Base-by-base conservation (phyloP, 2,329 filamentous ascomycete species). In the Sporothrix brasiliensis region DNA sequence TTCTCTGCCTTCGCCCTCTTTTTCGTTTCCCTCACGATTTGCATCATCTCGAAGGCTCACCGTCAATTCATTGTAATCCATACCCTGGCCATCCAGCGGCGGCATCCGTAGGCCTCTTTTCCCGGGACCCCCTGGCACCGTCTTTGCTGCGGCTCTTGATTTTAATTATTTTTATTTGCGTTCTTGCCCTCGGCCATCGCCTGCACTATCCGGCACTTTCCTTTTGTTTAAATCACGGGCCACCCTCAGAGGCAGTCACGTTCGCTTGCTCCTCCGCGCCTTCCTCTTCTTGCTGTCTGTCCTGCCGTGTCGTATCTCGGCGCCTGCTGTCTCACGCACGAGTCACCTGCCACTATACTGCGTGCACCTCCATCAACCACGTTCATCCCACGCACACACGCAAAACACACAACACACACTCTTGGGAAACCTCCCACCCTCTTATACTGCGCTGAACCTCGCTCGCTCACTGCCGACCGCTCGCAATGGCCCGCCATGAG, bases 401-500 rank as follows among this genome's bases (percentile, higher is more conserved):
- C 34, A 41, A 13, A 19, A 56, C 41, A n/a, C 47, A 49, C 47
- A 49, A 21, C 58, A 63, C 34, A 11, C 21, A 21, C 24, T 6
- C 3, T 19, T 21, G 10, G 10, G n/a, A 61, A 39, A 21, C 63
- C 19, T 34, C 63, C 27, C 27, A 34, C 30, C 19, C 27, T 52
- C 27, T 39, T 66, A 52, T 66, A 66, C 63, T 4, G 27, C 47
- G 7, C 47, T 34, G 11, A 5, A 34, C 30, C 63, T 52, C 47
- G 47, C 34, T 7, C 34, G 14, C 30, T 11, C 27, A 39, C 47
- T 39, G 63, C 63, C 47, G 63, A 66, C 63, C 19, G 49, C 39
- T 21, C 47, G 63, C 68, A 13, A 72, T 72, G 71, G 71, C 52
- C 21, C 76, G 75, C 69, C 66, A 72, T 52, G 76, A 77, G 72